These are phyloP conservation scores for Fusarium clavum DNA, from an alignment of 2,329 filamentous ascomycete species.

Conservation along the genomic window DNA sequence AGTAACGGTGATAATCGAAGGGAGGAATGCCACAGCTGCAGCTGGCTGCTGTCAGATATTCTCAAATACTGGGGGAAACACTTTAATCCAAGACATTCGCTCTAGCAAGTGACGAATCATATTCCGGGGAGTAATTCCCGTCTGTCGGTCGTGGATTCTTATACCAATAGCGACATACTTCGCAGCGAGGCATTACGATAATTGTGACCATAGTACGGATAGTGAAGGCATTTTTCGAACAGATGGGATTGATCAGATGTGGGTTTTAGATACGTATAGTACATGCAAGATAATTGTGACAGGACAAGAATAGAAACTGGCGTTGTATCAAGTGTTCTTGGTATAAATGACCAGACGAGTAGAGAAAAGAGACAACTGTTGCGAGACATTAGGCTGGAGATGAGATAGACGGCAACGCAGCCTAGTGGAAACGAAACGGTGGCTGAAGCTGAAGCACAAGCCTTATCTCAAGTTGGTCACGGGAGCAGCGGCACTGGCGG, in stretches of 20 bases:
- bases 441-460: not conserved
- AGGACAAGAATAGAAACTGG: not conserved
- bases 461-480: slow-evolving; percentile 14
- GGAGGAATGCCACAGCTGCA: not conserved
- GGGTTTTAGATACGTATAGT: not conserved
- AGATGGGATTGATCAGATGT: not conserved
- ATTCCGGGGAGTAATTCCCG: not conserved
- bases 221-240: not conserved
- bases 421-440: slow-evolving; percentile 30
- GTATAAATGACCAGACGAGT: not conserved
- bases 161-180: not conserved
- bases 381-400: not conserved
- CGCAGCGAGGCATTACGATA: not conserved
- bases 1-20: not conserved
- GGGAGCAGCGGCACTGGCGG: slow-evolving; percentile 19
- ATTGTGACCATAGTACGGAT: not conserved
- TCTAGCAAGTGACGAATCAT: not conserved
- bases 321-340: not conserved
- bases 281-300: not conserved
- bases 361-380: slow-evolving; percentile 29
- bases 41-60: no score
- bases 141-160: not conserved
- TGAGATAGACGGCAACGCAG: not conserved
- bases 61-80: not conserved
- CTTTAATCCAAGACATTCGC: not conserved